Evolutionary conservation across 495 filamentous ascomycete species (phyloP), one percentile per base, ranked within the genome.

Genomic region (Clavariopsis aquatica): DNA sequence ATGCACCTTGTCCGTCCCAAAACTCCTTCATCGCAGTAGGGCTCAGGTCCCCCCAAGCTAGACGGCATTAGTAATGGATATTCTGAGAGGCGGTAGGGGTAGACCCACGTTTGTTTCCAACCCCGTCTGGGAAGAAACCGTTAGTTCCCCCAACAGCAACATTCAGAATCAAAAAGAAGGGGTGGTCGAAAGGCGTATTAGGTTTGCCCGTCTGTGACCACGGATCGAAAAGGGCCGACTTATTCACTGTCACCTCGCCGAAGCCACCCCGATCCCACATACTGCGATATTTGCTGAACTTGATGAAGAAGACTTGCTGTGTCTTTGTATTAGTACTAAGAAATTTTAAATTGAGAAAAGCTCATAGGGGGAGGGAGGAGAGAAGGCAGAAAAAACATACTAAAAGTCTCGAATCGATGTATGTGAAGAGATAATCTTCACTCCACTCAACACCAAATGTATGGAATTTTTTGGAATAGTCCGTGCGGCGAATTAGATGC

Each of bases 351-450:
- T 38, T 22, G 24, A 56, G 46, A 20, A 29, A 34, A 20, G 49
- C 22, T 1, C 1, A n/a, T 13, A 17, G 52, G n/a, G 29, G 4
- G 17, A 31, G 36, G 15, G 34, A 26, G 17, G n/a, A n/a, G n/a
- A n/a, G n/a, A n/a, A n/a, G n/a, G n/a, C n/a, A n/a, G n/a, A n/a
- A n/a, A n/a, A n/a, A n/a, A 57, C 66, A 27, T 59, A 69, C 67
- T 51, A 72, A 41, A 2, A 73, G 63, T 23, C 71, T 47, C 1
- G 58, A 68, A 53, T 73, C 71, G 29, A 73, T 68, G 31, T 73
- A 73, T 17, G 65, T 73, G 61, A 71, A 73, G 9, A 73, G 57
- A 41, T 73, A 73, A 29, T 71, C 61, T 47, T 71, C 58, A 29
- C 58, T 68, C 71, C 71, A 73, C 62, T 70, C 62, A 1, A 70